Evolutionary conservation across 805 yeast species (phyloP), one percentile per base, ranked within the genome.

Genomic region (Pichia exigua): DNA sequence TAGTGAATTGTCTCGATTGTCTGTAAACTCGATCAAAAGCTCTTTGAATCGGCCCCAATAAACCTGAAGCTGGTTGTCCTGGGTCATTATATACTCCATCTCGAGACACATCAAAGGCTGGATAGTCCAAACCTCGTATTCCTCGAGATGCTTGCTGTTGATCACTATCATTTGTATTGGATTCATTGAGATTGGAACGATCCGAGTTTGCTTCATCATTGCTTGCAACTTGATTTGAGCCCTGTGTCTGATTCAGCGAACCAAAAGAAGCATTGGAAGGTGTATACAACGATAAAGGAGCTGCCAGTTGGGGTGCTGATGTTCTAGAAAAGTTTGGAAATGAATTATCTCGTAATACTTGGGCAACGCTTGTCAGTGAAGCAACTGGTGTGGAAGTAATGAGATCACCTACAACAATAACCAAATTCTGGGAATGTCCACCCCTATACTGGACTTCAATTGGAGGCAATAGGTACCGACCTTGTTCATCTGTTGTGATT

Each of bases 41-140:
- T 18, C 64, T 55, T 45, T 63, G 62, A 11, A 63, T 53, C 1
- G 65, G 65, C 6, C 60, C 59, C 11, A 59, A 54, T 22, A 65
- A 46, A 18, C 59, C 54, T 27, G 63, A 62, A 17, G 65, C 46
- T 11, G 61, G 51, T 20, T 59, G 59, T 27, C 53, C 28, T 1
- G 56, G 57, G 15, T 63, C 64, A n/a, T 63, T 57, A 50, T 58
- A 64, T 6, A 66, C 59, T 6, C 71, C 70, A 12, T 63, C 62
- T 30, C 61, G 53, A 1, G 71, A 63, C 17, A 66, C 70, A 49
- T 67, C 73, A 54, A 68, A 68, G 1, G 70, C 70, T 7, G 73
- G 72, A 48, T 55, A 65, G 48, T 68, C 72, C 17, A 68, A 22
- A 1, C 72, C 71, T 42, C 70, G 59, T n/a, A 63, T 51, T 0